Evolutionary conservation across 2,329 filamentous ascomycete species (phyloP).

Genomic region (Colletotrichum noveboracense): DNA sequence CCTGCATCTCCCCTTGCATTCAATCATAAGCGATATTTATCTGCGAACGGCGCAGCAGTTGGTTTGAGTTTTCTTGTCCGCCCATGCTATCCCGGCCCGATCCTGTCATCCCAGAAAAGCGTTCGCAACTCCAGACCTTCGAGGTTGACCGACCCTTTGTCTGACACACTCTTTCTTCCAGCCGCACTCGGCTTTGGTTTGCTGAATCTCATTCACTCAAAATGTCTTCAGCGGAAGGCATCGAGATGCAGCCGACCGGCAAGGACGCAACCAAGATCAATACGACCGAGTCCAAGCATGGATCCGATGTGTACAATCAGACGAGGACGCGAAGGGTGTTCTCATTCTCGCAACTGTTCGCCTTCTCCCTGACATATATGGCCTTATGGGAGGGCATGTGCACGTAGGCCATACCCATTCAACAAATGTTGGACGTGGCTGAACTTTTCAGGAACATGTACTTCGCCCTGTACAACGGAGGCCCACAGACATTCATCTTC

Average conservation of each 20-base stretch:
- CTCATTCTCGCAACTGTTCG: not conserved
- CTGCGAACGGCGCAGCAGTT: not conserved
- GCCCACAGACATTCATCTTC: not conserved
- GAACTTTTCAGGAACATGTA: not conserved
- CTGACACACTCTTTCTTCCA: not conserved
- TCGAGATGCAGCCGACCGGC: not conserved
- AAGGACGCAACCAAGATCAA: not conserved
- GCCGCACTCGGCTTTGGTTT: not conserved
- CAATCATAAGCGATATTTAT: not conserved
- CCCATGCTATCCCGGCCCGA: not conserved
- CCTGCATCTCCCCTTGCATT: not conserved
- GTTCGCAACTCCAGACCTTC: not conserved
- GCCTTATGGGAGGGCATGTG: slow-evolving; percentile 1
- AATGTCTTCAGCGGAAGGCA: not conserved
- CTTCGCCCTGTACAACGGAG: slow-evolving; percentile 1
- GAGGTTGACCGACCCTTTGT: not conserved
- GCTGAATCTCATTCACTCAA: not conserved
- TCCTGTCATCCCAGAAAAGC: not conserved
- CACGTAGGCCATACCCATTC: not conserved
- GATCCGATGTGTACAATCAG: not conserved
- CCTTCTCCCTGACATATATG: not conserved
- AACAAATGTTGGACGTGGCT: no score
- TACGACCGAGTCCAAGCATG: not conserved
- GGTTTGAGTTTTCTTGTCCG: not conserved
- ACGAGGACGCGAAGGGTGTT: not conserved